A percentile compares a stretch with the other conserved stretches of the same genome.
Evolutionary conservation across 2,329 filamentous ascomycete genomes (phyloP).

Genomic region (Cryphonectria carpinicola): DNA sequence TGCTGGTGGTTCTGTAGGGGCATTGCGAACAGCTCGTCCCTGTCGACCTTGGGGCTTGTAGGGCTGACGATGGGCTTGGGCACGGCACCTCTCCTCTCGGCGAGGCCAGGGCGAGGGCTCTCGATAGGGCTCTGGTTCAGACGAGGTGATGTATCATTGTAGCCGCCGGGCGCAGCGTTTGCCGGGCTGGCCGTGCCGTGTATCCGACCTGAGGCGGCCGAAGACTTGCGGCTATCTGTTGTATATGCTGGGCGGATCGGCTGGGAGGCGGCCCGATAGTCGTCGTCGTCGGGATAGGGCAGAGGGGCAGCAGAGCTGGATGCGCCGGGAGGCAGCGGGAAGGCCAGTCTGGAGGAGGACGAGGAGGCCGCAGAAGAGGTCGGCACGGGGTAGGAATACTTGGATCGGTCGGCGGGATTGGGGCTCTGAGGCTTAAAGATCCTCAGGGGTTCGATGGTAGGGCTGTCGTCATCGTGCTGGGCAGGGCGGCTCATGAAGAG

Average conservation of each 20-base stretch:
- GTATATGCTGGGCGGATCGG: slow-evolving; percentile 48
- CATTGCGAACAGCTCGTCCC: slow-evolving; percentile 79
- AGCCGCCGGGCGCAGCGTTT: slow-evolving; percentile 43
- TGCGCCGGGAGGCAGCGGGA: slow-evolving; percentile 69
- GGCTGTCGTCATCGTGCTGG: slow-evolving; percentile 63
- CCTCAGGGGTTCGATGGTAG: slow-evolving; percentile 80
- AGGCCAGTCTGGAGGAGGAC: slow-evolving; percentile 57
- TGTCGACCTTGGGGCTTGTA: slow-evolving; percentile 74
- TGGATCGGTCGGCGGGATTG: slow-evolving; percentile 55
- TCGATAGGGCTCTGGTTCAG: slow-evolving; percentile 60
- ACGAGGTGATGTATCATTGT: slow-evolving; percentile 57
- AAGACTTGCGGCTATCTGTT: slow-evolving; percentile 43
- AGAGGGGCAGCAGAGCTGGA: slow-evolving; percentile 70
- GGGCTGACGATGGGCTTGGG: slow-evolving; percentile 85
- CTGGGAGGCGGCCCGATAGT: slow-evolving; percentile 47
- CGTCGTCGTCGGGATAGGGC: slow-evolving; percentile 75
- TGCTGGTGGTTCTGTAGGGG: slow-evolving; percentile 54
- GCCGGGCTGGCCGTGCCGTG: slow-evolving; percentile 40
- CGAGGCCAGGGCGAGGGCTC: slow-evolving; percentile 67
- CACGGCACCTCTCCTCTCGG: slow-evolving; percentile 79
- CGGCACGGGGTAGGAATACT: slow-evolving; percentile 53
- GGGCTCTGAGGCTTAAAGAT: slow-evolving; percentile 80
- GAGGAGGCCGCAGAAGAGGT: slow-evolving; percentile 43
- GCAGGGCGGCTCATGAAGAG: slow-evolving; percentile 74
- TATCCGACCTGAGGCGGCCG: slow-evolving; percentile 37